These are phyloP conservation scores for Primulina tabacum DNA, from an alignment of 257 asterid species.

Conservation along the genomic window DNA sequence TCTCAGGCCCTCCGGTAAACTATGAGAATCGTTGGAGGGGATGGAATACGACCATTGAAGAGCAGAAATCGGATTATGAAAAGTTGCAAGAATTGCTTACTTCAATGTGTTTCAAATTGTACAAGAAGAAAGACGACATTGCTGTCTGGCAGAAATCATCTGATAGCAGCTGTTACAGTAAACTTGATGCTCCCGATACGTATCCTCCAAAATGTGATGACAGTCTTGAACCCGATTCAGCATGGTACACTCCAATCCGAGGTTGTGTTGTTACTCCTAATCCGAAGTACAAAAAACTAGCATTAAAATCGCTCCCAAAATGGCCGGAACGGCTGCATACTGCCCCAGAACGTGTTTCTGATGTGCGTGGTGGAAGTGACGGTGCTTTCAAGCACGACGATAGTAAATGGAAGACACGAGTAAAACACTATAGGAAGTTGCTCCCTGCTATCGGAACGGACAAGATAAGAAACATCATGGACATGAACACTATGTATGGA, in stretches of 20 bases:
- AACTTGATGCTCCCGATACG: conserved; percentile 67
- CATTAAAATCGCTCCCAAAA: conserved; percentile 63
- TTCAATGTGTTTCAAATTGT: conserved; percentile 83
- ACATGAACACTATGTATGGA: conserved; percentile 89
- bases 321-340: conserved; percentile 79
- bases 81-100: conserved; percentile 80
- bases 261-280: conserved; percentile 81
- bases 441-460: conserved; percentile 76
- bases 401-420: conserved; percentile 76
- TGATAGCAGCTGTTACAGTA: conserved; percentile 66
- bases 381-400: conserved; percentile 85
- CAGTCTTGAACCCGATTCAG: conserved; percentile 93
- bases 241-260: conserved; percentile 96
- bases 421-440: conserved; percentile 82
- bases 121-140: conserved; percentile 86
- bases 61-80: conserved; percentile 77
- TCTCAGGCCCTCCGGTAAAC: conserved; percentile 95
- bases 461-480: conserved; percentile 89
- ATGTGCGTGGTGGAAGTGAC: conserved; percentile 75
- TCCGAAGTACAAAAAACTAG: conserved; percentile 47
- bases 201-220: conserved; percentile 90
- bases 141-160: conserved; percentile 91
- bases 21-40: conserved; percentile 94
- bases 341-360: conserved; percentile 75
- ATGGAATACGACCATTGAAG: conserved; percentile 94